Base-by-base conservation (phyloP, 2,329 filamentous ascomycete genomes). In the Xylaria sp. region DNA sequence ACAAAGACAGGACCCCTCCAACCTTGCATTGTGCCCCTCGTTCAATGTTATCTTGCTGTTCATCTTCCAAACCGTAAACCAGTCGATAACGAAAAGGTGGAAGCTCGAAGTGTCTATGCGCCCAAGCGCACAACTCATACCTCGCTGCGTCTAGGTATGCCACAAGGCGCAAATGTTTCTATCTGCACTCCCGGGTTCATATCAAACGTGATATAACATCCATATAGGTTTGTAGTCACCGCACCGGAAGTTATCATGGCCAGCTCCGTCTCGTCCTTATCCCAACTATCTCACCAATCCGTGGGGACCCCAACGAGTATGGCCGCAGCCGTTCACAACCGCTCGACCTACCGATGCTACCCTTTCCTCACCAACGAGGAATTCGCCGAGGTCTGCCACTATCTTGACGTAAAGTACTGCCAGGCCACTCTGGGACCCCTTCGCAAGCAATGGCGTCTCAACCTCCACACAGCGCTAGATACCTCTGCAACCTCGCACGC, bases 321-420 rank as follows among this genome's bases (percentile, higher is more conserved):
- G 70, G 52, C 41, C 13, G 18, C 56, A 23, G 46, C 32, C 9
- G 6, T 25, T 28, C 25, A 63, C 56, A 70, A 76, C 60, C 73
- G 77, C 20, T 76, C 78, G 15, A 81, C 81, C 13, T 85, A 87
- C 74, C 73, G 78, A 66, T 80, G 83, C 59, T 93, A 90, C 75
- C 91, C 91, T 7, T 87, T 85, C 66, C 83, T 93, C 32, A 85
- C 80, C 12, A 74, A 80, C 12, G 84, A 87, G 46, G 90, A 93
- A 75, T 93, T 93, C 71, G 80, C 86, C 61, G 84, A 88, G 74
- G 87, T 85, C 63, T 93, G 91, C 77, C 86, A 90, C 72, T 82
- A 86, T 63, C 82, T 91, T 25, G 88, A 90, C 70, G 81, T 84
- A 43, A 83, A 78, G 69, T 91, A 90, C 77, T 83, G 85, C 65